Evolutionary conservation across 2,329 filamentous ascomycete genomes (phyloP), one percentile per base, ranked within the genome.

Genomic region (Calonectria multiphialidica): DNA sequence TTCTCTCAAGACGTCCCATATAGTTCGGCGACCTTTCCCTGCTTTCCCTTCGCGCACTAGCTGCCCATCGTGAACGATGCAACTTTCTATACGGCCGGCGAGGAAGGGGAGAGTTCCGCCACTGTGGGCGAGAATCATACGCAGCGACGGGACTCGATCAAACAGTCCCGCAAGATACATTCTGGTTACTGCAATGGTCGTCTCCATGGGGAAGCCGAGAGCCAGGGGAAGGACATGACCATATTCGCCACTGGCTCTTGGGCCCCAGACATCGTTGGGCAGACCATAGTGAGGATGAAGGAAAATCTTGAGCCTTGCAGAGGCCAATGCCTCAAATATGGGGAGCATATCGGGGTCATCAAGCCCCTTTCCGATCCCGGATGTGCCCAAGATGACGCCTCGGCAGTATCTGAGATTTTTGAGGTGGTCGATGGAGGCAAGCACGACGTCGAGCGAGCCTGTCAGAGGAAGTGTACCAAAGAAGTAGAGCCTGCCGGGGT

Each of bases 281-380:
- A 98, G 89, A 1, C 96, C 96, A 81, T 98, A 98, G 83, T 98
- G 96, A 33, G 96, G 96, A 83, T 98, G 96, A 64, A 98, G 83
- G 85, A 98, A 98, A 61, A 98, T 87, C 28, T 94, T 86, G 40
- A 95, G 86, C 9, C 87, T 83, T 0, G 90, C 89, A 47, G 89
- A 88, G 49, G 94, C 90, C 1, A 98, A 83, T 0, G 93, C 92
- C 13, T 88, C 82, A 83, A 95, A 94, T 13, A 98, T 88, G 0
- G 93, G 91, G 42, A 96, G 88, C 30, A 98, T 85, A 1, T 85
- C 84, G 2, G 90, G 88, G 82, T 98, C 96, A 80, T 98, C 96
- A 1, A 98, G 88, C 0, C 96, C 95, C 13, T 89, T 86, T 0
- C 95, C 95, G 0, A 98, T 86, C 0, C 96, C 96, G 0, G 93